Base-by-base conservation (phyloP, 108 stramenopile genomes). In the Nitzschia putrida region DNA sequence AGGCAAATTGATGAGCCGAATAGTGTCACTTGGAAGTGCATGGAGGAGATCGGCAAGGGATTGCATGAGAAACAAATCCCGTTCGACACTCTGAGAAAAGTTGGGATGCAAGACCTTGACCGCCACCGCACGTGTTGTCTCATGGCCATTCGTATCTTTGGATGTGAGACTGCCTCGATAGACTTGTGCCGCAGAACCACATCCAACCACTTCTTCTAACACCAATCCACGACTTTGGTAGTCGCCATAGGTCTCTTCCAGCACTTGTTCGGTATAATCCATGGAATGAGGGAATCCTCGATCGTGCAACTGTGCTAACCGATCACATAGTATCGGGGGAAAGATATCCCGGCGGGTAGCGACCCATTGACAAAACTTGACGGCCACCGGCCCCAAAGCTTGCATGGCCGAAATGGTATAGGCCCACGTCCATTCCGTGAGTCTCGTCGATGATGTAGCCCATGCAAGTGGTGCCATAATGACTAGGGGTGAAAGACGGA, bases 161-260 rank as follows among this genome's bases (percentile, higher is more conserved):
- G 69, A 25, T 21, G 25, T 80, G 16, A 95, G 69, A 11, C 66
- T 83, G 12, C 82, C 92, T 44, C 66, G 72, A 74, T 96, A 89
- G 0, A 96, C 95, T 74, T 93, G 92, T n/a, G 95, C 95, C 9
- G 88, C 95, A 45, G 88, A 84, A 14, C 95, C 95, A 56, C 89
- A 91, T 11, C 95, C 95, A 73, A 93, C 82, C 38, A 81, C 77
- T 39, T 82, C 79, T n/a, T 71, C 66, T 8, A 92, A 22, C 23
- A 61, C 39, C 45, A 93, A 55, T 9, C 90, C 89, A 16, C 77
- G 78, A 22, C 53, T 43, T 77, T 83, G 68, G 50, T 90, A 93
- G 53, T 92, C 84, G 18, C 90, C 90, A 78, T 92, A 90, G 10
- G 91, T 80, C 60, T 89, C 76, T 23, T 54, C 65, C 55, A 95